Conservation (phyloP, 2,329 filamentous ascomycete species). For the Pseudogymnoascus sp. region DNA sequence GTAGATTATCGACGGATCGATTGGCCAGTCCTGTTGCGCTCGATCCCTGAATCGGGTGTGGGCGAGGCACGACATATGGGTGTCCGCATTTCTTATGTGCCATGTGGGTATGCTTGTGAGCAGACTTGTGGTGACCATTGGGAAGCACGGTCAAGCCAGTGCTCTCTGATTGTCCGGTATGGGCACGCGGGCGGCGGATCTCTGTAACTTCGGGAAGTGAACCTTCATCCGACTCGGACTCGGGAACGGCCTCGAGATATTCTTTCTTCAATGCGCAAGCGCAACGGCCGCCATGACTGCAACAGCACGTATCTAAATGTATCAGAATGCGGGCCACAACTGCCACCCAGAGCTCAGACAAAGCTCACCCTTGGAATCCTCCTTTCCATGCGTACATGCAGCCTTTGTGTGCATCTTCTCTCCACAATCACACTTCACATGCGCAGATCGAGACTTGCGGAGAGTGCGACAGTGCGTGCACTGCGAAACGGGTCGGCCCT, state of each 20-base stretch:
- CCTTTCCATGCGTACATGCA: slow-evolving; percentile 50
- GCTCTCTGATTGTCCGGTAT: slow-evolving; percentile 52
- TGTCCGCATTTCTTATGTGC: slow-evolving; percentile 48
- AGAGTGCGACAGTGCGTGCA: slow-evolving; percentile 93
- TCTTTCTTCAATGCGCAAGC: slow-evolving; percentile 59
- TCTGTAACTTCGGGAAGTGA: slow-evolving; percentile 34
- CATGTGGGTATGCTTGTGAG: slow-evolving; percentile 51
- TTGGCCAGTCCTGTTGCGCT: slow-evolving; percentile 42
- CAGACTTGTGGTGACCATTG: slow-evolving; percentile 56
- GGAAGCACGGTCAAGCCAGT: slow-evolving; percentile 50
- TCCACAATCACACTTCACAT: slow-evolving; percentile 94
- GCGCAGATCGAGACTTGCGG: slow-evolving; percentile 90
- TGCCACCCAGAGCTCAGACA: slow-evolving; percentile 19
- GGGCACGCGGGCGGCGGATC: slow-evolving; percentile 47
- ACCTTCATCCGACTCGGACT: slow-evolving; percentile 51
- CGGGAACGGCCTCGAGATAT: slow-evolving; percentile 53
- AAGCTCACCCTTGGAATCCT: slow-evolving; percentile 35
- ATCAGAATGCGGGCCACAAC: slow-evolving; percentile 23
- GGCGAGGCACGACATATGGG: slow-evolving; percentile 52
- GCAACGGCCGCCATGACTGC: slow-evolving; percentile 60
- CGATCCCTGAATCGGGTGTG: slow-evolving; percentile 45
- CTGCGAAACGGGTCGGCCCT: slow-evolving; percentile 94
- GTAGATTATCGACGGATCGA: slow-evolving; percentile 38
- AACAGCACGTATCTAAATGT: slow-evolving; percentile 55
- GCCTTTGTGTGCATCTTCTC: slow-evolving; percentile 64